A percentile compares a stretch with the other conserved stretches of the same genome.
Evolutionary conservation across 805 yeast species (phyloP).

Genomic region (Yamadazyma kitorensis): DNA sequence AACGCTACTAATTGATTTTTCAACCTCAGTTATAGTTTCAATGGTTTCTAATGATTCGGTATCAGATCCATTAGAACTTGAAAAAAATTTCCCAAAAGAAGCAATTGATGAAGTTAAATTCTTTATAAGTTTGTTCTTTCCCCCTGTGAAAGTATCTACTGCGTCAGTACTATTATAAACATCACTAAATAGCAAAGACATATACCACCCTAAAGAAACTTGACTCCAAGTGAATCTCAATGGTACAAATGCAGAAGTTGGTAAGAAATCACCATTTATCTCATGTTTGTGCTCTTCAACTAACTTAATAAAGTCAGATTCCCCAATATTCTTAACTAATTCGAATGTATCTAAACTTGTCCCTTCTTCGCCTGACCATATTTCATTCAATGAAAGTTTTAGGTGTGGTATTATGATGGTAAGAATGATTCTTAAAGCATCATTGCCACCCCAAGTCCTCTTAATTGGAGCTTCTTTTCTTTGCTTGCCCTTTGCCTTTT

Average conservation of each 20-base stretch:
- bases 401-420: slow-evolving; percentile 38
- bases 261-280: slow-evolving; percentile 41
- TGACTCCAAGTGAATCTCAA: slow-evolving; percentile 62
- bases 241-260: slow-evolving; percentile 39
- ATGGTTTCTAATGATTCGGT: slow-evolving; percentile 10
- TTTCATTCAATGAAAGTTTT: slow-evolving; percentile 24
- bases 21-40: slow-evolving; percentile 20
- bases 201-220: slow-evolving; percentile 73
- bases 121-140: slow-evolving; percentile 33
- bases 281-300: slow-evolving; percentile 22
- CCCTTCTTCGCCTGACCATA: slow-evolving; percentile 21
- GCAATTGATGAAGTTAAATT: slow-evolving; percentile 35
- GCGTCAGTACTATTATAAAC: slow-evolving; percentile 37
- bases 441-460: slow-evolving; percentile 57
- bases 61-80: slow-evolving; percentile 7
- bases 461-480: slow-evolving; percentile 49
- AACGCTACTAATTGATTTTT: slow-evolving; percentile 27
- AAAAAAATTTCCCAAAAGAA: slow-evolving; percentile 33
- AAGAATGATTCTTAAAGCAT: slow-evolving; percentile 42
- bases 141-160: slow-evolving; percentile 20
- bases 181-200: slow-evolving; percentile 59
- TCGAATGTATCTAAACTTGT: slow-evolving; percentile 22
- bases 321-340: slow-evolving; percentile 41
- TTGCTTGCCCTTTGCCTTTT: slow-evolving; percentile 50
- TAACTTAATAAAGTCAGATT: slow-evolving; percentile 25